Percentiles rank a stretch among this genome's conserved stretches.
Evolutionary conservation across 1,284 basidiomycete genomes (phyloP).

Genomic region (Papiliotrema nemorosa): DNA sequence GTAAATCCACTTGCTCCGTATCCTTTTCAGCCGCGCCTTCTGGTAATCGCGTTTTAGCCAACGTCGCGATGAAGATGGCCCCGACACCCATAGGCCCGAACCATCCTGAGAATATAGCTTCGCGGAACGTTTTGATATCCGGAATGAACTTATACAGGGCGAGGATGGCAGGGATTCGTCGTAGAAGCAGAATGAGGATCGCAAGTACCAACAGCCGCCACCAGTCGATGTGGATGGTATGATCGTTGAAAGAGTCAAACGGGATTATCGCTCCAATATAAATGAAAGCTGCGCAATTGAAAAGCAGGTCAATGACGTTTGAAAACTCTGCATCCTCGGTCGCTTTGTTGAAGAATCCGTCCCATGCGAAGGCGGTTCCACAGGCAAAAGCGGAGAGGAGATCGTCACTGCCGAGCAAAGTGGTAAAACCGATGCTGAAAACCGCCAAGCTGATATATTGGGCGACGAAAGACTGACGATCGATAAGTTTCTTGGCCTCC

Average conservation of each 20-base stretch:
- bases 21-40: conserved; percentile 51
- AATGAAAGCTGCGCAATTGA: conserved; percentile 87
- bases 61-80: conserved; percentile 86
- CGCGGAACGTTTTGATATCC: conserved; percentile 82
- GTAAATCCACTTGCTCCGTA: conserved; percentile 60
- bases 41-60: conserved; percentile 69
- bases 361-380: conserved; percentile 97
- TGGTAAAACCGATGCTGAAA: conserved; percentile 74
- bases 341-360: conserved; percentile 95
- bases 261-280: conserved; percentile 95
- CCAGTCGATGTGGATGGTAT: conserved; percentile 64
- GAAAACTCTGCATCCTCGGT: conserved; percentile 94
- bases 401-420: conserved; percentile 88
- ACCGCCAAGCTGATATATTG: conserved; percentile 81
- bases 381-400: conserved; percentile 91
- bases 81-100: conserved; percentile 83
- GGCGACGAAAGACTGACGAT: conserved; percentile 89
- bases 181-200: conserved; percentile 70
- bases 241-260: conserved; percentile 70
- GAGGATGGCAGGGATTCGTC: conserved; percentile 78
- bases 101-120: conserved; percentile 78
- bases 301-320: conserved; percentile 82
- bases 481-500: conserved; percentile 82
- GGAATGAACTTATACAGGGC: conserved; percentile 84
- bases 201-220: conserved; percentile 81